These are phyloP conservation scores for Limonomyces culmigenus DNA, from an alignment of 1,284 basidiomycete genomes.

Conservation along the genomic window DNA sequence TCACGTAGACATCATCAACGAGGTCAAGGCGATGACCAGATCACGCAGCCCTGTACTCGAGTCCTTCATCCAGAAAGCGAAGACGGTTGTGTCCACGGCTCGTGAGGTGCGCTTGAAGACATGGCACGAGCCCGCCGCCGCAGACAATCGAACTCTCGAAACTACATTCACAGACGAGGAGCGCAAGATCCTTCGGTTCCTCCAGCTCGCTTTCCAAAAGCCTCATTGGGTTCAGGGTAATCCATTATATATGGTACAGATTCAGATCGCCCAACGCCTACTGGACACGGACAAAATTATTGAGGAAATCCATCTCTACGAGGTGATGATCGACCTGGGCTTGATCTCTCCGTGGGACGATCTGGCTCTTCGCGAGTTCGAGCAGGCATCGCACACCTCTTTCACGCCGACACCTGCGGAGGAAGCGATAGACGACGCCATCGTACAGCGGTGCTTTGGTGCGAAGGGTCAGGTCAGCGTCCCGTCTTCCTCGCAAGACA, in stretches of 20 bases:
- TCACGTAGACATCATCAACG: conserved; percentile 39
- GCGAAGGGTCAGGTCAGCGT: conserved; percentile 18
- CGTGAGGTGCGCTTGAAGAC: conserved; percentile 14
- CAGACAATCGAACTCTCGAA: not conserved
- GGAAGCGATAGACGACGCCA: conserved; percentile 13
- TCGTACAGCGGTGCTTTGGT: conserved; percentile 12
- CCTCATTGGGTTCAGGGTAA: conserved; percentile 40
- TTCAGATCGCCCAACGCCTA: not conserved
- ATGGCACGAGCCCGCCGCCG: conserved; percentile 7
- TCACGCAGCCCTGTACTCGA: conserved; percentile 22
- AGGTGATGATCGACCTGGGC: conserved; percentile 49
- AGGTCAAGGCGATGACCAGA: conserved; percentile 36
- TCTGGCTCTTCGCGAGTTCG: conserved; percentile 15
- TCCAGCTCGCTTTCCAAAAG: conserved; percentile 45
- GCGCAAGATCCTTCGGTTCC: conserved; percentile 43
- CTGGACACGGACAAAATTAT: not conserved
- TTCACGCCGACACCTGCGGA: conserved; percentile 12
- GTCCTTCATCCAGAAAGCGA: conserved; percentile 43
- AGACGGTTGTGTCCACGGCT: conserved; percentile 21
- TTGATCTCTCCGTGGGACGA: conserved; percentile 65
- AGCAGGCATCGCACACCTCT: conserved; percentile 4
- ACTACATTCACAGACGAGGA: conserved; percentile 41
- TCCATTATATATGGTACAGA: conserved; percentile 43
- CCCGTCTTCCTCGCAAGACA: conserved; percentile 2
- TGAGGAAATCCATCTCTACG: conserved; percentile 22